Conservation (phyloP, 169 alveolate genomes). For the Cyclospora cayetanensis region DNA sequence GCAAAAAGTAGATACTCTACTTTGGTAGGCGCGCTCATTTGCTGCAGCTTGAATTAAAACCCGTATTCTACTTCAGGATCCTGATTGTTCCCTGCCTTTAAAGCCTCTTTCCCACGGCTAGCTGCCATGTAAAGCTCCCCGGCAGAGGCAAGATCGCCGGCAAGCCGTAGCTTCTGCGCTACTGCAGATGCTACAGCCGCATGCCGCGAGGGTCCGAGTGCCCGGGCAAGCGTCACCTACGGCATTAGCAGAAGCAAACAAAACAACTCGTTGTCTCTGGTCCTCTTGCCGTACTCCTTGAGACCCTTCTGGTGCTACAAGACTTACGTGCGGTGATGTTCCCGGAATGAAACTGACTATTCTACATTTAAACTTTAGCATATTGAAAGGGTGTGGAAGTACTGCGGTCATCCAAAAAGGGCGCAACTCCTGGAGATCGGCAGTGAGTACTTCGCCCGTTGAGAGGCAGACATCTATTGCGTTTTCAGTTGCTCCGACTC, state of each 20-base stretch:
- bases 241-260: neutral
- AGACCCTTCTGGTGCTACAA: no score
- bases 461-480: neutral
- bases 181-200: neutral
- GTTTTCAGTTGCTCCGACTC: neutral
- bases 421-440: neutral
- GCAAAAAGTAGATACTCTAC: no score
- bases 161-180: neutral
- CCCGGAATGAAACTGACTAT: no score
- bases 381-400: no score
- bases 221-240: conserved; percentile 17
- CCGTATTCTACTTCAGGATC: no score
- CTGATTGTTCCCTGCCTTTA: neutral
- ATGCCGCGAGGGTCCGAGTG: neutral
- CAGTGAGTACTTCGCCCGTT: neutral
- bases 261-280: neutral
- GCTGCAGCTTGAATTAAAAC: no score
- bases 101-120: neutral
- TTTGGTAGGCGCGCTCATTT: no score
- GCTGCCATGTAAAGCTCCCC: neutral
- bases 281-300: no score
- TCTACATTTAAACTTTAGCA: no score
- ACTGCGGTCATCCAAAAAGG: conserved; percentile 17
- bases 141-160: neutral
- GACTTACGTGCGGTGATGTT: no score